Conservation (phyloP, 345 rosid genomes). For the Heritiera fomes region DNA sequence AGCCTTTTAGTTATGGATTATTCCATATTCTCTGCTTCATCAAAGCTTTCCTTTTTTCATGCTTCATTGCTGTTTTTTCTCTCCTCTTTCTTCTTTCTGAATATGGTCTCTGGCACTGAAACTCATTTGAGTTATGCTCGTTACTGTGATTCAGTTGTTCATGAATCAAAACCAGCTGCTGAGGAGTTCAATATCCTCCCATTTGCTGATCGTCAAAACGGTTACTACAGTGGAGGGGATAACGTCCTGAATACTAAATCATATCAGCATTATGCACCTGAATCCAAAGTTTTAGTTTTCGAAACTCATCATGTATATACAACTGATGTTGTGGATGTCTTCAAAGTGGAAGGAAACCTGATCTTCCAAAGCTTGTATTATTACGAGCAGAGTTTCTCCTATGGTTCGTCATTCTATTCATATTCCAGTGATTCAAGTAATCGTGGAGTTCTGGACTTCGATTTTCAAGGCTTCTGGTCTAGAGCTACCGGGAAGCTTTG, state of each 20-base stretch:
- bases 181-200: constrained; percentile 6
- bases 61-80: background rate
- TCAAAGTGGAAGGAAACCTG: constrained; percentile 27
- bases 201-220: background rate
- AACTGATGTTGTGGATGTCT: constrained; percentile 25
- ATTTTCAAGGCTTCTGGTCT: constrained; percentile 49
- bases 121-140: background rate
- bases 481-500: constrained; percentile 44
- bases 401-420: background rate
- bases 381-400: constrained; percentile 3
- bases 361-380: background rate
- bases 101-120: background rate
- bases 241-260: background rate
- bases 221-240: constrained; percentile 25
- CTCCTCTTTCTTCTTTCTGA: background rate
- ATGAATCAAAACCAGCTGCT: constrained; percentile 21
- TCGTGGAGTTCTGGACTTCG: background rate
- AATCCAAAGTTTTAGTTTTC: constrained; percentile 14
- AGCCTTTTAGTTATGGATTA: background rate
- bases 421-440: background rate
- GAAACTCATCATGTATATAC: background rate
- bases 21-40: background rate
- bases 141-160: constrained; percentile 32
- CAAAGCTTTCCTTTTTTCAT: background rate
- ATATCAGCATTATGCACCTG: background rate